Evolutionary conservation across 345 rosid species (phyloP), one percentile per base, ranked within the genome.

Genomic region (Geranium brycei): DNA sequence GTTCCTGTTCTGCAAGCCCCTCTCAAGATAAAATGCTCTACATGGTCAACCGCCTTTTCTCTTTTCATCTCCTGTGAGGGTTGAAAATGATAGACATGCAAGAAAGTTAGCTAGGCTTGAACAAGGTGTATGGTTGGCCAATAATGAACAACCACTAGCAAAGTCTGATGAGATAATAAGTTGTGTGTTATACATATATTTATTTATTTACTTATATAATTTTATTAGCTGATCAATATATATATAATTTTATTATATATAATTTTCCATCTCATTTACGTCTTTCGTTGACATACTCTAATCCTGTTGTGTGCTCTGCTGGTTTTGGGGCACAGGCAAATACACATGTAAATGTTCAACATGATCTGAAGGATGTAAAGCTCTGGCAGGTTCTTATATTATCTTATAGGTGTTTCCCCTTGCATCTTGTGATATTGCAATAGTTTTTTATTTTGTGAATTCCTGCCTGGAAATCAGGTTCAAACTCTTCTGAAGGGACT

Each of bases 401-500:
- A 35, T 23, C 7, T 55, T 65, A 19, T 41, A 2, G 1, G 13
- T 73, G 18, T 41, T 16, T 32, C 51, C 12, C 13, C 41, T 4
- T 35, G 41, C 10, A 35, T 35, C 7, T 41, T 57, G 15, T 18
- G 57, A 14, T 35, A 13, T 55, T 31, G 3, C 19, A 38, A 55
- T 17, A 15, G 2, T 17, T 19, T 28, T 32, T 66, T 4, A 58
- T 57, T 59, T 35, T 59, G 19, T 58, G 18, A n/a, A 61, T 70
- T 72, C 58, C 58, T 62, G 12, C 59, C 63, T 72, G 56, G 61
- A 65, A 67, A 38, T 66, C 75, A 93, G 99, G 97, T 93, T 62
- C 99, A 88, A 65, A 90, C 99, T 11, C 92, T 93, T 38, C 73
- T 93, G 74, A 93, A 93, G 74, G 99, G 99, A 61, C 77, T 93